Conservation (phyloP, 1,139 yeast genomes). For the Citeromyces siamensis region DNA sequence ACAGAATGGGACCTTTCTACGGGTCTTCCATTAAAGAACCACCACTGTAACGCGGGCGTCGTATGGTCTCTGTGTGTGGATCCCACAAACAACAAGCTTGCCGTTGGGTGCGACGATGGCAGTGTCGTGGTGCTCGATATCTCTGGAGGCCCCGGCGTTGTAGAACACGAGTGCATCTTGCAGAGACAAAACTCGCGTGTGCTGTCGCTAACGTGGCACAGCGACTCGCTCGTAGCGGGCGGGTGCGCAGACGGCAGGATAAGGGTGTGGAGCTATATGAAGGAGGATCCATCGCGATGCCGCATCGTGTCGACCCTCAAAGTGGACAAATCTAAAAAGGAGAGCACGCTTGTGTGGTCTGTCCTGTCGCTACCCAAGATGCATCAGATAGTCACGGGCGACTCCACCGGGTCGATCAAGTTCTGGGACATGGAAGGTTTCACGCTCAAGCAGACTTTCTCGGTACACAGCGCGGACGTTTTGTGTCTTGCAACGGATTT, state of each 20-base stretch:
- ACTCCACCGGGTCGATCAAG: slow-evolving; percentile 88
- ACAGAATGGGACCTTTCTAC: slow-evolving; percentile 88
- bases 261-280: slow-evolving; percentile 64
- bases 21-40: slow-evolving; percentile 61
- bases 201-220: slow-evolving; percentile 65
- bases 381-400: slow-evolving; percentile 80
- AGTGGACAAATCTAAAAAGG: slow-evolving; percentile 45
- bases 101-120: slow-evolving; percentile 96
- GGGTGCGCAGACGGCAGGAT: slow-evolving; percentile 96
- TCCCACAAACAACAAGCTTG: slow-evolving; percentile 47
- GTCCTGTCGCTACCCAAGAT: slow-evolving; percentile 49
- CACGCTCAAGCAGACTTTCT: slow-evolving; percentile 71
- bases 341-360: slow-evolving; percentile 70
- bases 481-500: slow-evolving; percentile 58
- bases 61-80: slow-evolving; percentile 82
- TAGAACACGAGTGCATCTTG: slow-evolving; percentile 66
- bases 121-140: slow-evolving; percentile 75
- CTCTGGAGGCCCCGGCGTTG: slow-evolving; percentile 69
- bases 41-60: slow-evolving; percentile 88
- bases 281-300: slow-evolving; percentile 14
- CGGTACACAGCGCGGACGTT: slow-evolving; percentile 87
- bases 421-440: slow-evolving; percentile 80
- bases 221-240: slow-evolving; percentile 53
- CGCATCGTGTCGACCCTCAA: slow-evolving; percentile 27
- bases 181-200: slow-evolving; percentile 84